These are phyloP conservation scores for Calonectria leucothoes DNA, from an alignment of 2,329 filamentous ascomycete species.

Conservation along the genomic window DNA sequence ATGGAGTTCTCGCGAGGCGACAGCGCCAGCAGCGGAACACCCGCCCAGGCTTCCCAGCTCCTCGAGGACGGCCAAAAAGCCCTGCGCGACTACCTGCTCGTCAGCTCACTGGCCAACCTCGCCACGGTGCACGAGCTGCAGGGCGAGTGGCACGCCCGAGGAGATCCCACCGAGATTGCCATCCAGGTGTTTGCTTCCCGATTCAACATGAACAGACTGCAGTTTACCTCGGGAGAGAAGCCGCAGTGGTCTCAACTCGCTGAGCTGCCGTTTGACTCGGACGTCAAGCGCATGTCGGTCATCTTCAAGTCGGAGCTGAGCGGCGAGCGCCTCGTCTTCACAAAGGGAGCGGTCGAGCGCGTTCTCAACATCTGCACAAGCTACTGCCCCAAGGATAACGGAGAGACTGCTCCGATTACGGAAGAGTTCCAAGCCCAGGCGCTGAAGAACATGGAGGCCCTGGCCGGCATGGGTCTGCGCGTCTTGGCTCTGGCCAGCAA, in stretches of 20 bases:
- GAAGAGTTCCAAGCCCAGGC: slow-evolving; percentile 67
- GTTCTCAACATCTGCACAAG: slow-evolving; percentile 72
- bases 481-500: slow-evolving; percentile 74
- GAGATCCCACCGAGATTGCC: slow-evolving; percentile 76
- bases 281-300: slow-evolving; percentile 82
- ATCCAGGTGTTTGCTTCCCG: slow-evolving; percentile 80
- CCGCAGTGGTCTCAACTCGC: slow-evolving; percentile 68
- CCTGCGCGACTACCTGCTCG: slow-evolving; percentile 68
- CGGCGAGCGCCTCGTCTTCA: slow-evolving; percentile 63
- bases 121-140: slow-evolving; percentile 69
- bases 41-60: not conserved
- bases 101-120: slow-evolving; percentile 74
- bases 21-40: not conserved
- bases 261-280: slow-evolving; percentile 80
- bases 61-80: slow-evolving; percentile 19
- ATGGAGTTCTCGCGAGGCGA: slow-evolving; percentile 44
- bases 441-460: slow-evolving; percentile 74
- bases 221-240: slow-evolving; percentile 60
- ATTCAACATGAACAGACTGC: slow-evolving; percentile 71
- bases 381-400: slow-evolving; percentile 58
- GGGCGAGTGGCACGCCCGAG: slow-evolving; percentile 70
- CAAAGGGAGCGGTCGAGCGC: slow-evolving; percentile 77
- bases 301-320: slow-evolving; percentile 64
- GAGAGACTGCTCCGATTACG: slow-evolving; percentile 55
- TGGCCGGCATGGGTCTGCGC: slow-evolving; percentile 76